Evolutionary conservation across 257 asterid species (phyloP).

Genomic region (Nicotiana knightiana): DNA sequence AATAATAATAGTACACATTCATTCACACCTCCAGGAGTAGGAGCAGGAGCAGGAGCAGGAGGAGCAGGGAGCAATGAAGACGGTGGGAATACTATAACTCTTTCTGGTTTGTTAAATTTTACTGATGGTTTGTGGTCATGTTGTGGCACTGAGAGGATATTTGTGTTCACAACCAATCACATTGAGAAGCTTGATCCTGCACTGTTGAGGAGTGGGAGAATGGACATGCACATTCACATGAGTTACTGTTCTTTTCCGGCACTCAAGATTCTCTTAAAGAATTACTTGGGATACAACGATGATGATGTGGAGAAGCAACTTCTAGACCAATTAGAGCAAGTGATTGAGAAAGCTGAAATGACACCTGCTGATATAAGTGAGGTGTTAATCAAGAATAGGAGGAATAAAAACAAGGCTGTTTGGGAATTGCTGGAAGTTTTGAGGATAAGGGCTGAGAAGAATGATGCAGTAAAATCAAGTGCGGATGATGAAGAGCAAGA

Average conservation of each 20-base stretch:
- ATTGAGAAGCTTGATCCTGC: slow-evolving; percentile 95
- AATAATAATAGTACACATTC: not conserved
- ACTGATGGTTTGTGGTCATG: slow-evolving; percentile 97
- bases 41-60: too few relatives aligned
- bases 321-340: slow-evolving; percentile 35
- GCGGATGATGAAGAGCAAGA: slow-evolving; percentile 36
- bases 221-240: slow-evolving; percentile 97
- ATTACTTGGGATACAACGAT: slow-evolving; percentile 55
- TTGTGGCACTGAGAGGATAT: slow-evolving; percentile 90
- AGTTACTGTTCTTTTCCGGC: slow-evolving; percentile 61
- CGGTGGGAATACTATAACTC: slow-evolving; percentile 58
- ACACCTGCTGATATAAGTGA: slow-evolving; percentile 96
- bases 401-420: slow-evolving; percentile 50
- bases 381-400: slow-evolving; percentile 68
- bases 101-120: slow-evolving; percentile 80
- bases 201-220: slow-evolving; percentile 79
- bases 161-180: slow-evolving; percentile 89
- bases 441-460: slow-evolving; percentile 43
- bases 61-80: slow-evolving; percentile 25
- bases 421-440: slow-evolving; percentile 46
- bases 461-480: not conserved
- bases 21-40: too few relatives aligned
- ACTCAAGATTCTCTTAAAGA: slow-evolving; percentile 61
- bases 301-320: slow-evolving; percentile 32
- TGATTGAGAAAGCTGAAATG: slow-evolving; percentile 57